Conservation (phyloP, 2,329 filamentous ascomycete genomes). For the Trichoderma gracile region DNA sequence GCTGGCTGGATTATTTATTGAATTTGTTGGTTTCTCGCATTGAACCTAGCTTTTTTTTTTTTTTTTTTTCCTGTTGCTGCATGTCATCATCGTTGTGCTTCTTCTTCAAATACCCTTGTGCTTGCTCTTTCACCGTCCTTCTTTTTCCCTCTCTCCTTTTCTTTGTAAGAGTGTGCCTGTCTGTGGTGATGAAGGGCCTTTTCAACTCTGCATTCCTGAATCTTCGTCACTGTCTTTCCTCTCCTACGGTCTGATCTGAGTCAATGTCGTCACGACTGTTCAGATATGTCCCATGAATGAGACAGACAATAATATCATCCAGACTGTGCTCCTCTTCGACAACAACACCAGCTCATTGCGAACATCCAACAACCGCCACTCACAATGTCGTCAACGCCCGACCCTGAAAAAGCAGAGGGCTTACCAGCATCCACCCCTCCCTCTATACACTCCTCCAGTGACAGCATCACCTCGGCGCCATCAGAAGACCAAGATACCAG, state of each 20-base stretch:
- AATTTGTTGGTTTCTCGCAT: too few species aligned
- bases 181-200: not conserved
- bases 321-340: not conserved
- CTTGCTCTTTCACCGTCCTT: not conserved
- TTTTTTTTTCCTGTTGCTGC: too few species aligned
- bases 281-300: not conserved
- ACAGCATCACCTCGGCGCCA: slow-evolving; percentile 6
- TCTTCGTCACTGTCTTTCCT: not conserved
- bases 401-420: slow-evolving; percentile 10
- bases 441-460: slow-evolving; percentile 1
- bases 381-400: slow-evolving; percentile 1
- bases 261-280: not conserved
- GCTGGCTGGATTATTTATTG: too few species aligned
- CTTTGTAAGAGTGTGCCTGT: not conserved
- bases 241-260: not conserved
- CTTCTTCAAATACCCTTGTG: slow-evolving; percentile 11
- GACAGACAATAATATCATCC: not conserved
- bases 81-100: not conserved
- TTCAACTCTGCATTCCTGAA: not conserved
- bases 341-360: not conserved
- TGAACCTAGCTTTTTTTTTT: too few species aligned
- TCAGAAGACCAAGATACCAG: slow-evolving; percentile 14
- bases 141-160: not conserved
- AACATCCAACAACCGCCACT: not conserved
- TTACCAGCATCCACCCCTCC: not conserved